These are phyloP conservation scores for Cutaneotrichosporon daszewskae DNA, from an alignment of 1,284 basidiomycete genomes.

Conservation along the genomic window DNA sequence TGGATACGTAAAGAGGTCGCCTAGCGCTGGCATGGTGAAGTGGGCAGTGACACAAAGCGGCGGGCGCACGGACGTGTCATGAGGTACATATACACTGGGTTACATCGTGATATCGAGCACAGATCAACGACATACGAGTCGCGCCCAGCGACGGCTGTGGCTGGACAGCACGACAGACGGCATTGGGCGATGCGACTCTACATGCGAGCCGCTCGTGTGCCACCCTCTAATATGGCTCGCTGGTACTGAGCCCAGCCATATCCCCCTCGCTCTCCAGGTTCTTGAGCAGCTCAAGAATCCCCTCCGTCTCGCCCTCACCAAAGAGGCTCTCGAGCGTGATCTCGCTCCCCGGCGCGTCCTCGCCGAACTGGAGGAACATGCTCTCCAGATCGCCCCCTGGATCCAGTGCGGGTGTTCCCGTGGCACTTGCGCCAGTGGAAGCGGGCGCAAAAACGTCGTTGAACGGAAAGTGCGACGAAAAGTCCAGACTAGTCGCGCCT, in stretches of 20 bases:
- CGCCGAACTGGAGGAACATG: conserved; percentile 13
- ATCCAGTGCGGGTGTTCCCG: background rate
- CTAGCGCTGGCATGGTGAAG: no score
- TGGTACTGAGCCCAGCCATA: background rate
- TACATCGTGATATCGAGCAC: no score
- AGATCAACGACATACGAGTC: no score
- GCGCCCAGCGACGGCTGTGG: no score
- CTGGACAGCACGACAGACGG: no score
- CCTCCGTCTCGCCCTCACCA: conserved; percentile 11
- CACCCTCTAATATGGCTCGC: conserved; percentile 5
- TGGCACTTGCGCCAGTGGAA: background rate
- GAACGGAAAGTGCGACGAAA: conserved; percentile 12
- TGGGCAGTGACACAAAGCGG: no score
- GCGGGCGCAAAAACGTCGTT: background rate
- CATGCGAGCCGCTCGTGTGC: no score
- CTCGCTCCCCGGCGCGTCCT: background rate
- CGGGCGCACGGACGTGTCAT: no score
- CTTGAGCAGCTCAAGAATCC: conserved; percentile 14
- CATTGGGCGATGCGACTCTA: no score
- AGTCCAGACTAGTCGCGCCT: conserved; percentile 3
- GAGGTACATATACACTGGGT: no score
- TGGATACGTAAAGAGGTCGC: no score
- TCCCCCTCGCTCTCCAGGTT: conserved; percentile 11
- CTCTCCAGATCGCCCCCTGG: conserved; percentile 8
- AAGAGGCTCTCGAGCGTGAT: conserved; percentile 12